phyloP scores from a whole-genome alignment of 441 rosid genomes.

The Gossypium aridum region DNA sequence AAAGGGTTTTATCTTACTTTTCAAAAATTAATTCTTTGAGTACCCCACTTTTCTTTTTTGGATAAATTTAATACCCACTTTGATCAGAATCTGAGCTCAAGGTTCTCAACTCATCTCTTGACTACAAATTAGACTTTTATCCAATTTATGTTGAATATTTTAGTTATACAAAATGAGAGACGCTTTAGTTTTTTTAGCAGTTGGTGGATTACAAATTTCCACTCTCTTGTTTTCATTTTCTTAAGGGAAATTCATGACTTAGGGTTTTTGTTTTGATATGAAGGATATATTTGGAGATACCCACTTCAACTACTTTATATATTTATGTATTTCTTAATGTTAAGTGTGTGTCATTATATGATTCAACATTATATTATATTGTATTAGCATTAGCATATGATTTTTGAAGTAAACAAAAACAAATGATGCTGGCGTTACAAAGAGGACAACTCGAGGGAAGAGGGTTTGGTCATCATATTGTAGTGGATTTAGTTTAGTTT shows the following conservation, averaged over 20 bases:
- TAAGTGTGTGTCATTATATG: constrained; percentile 11
- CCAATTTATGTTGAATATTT: too few relatives aligned
- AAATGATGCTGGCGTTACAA: constrained; percentile 20
- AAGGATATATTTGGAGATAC: constrained; percentile 16
- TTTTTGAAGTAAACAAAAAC: neutral
- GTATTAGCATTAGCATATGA: neutral
- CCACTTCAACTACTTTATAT: constrained; percentile 26
- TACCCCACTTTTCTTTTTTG: neutral
- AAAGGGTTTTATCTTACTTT: neutral
- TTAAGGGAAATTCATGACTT: constrained; percentile 13
- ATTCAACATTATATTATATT: neutral
- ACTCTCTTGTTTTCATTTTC: neutral
- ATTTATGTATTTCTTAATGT: neutral
- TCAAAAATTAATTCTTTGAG: neutral
- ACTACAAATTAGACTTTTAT: constrained; percentile 20
- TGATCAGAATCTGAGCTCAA: constrained; percentile 10
- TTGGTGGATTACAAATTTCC: too few relatives aligned
- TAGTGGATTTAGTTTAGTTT: constrained; percentile 30
- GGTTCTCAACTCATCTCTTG: neutral
- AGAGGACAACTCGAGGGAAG: neutral
- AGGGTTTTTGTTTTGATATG: constrained; percentile 8
- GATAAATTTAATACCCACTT: constrained; percentile 4
- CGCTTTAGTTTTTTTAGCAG: too few relatives aligned
- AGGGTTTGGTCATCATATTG: neutral
- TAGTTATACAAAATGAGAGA: too few relatives aligned